Evolutionary conservation across 495 filamentous ascomycete genomes (phyloP).

Genomic region (Aspergillus taichungensis): DNA sequence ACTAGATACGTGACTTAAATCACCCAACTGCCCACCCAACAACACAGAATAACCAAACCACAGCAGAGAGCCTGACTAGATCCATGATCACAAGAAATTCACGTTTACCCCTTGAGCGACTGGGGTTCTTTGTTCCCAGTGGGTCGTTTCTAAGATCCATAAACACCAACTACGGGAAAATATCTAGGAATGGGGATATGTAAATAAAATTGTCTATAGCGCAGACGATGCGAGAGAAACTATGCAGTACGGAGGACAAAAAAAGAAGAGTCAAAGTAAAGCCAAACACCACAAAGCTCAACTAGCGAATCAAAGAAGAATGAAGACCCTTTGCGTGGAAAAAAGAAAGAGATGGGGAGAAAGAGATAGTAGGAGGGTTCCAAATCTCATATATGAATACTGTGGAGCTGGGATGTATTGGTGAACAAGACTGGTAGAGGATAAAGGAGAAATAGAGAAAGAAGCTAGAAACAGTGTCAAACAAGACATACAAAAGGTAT

Average conservation of each 20-base stretch:
- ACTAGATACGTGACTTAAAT: too few species aligned
- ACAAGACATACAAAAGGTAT: constrained; percentile 1
- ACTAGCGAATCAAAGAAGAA: neutral
- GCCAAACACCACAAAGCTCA: neutral
- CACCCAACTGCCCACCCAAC: too few species aligned
- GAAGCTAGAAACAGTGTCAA: constrained; percentile 9
- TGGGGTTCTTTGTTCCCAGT: too few species aligned
- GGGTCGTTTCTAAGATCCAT: too few species aligned
- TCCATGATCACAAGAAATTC: too few species aligned
- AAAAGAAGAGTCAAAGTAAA: constrained; percentile 1
- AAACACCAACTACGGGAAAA: too few species aligned
- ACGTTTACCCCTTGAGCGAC: too few species aligned
- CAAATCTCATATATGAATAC: neutral
- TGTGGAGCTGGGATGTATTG: neutral
- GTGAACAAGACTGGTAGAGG: neutral
- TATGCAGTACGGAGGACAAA: neutral
- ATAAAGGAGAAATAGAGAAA: neutral
- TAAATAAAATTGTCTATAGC: neutral
- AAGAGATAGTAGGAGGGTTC: neutral
- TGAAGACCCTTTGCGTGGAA: neutral
- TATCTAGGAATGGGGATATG: neutral
- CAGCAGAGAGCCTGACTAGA: too few species aligned
- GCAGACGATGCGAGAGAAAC: too few species aligned
- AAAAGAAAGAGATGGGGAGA: constrained; percentile 1
- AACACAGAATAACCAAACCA: too few species aligned